Percentiles rank a stretch among this genome's conserved stretches.
These are phyloP conservation scores for Teunomyces tritomae DNA, from an alignment of 805 yeast genomes.

Conservation along the genomic window DNA sequence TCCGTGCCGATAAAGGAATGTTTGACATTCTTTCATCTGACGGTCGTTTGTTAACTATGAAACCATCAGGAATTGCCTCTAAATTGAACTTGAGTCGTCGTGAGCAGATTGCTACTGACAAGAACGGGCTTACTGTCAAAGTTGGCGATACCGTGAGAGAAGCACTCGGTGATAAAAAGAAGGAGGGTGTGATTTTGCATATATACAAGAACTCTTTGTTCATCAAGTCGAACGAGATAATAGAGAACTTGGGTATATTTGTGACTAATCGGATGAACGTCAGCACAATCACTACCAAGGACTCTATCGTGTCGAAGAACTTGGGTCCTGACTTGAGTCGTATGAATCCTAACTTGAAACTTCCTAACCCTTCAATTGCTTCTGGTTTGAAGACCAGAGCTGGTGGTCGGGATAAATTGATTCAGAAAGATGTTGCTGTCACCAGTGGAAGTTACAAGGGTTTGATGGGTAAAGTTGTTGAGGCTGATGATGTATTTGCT, in stretches of 20 bases:
- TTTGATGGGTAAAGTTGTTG: slow-evolving; percentile 86
- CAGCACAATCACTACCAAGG: slow-evolving; percentile 81
- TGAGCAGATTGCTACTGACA: slow-evolving; percentile 83
- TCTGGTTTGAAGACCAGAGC: slow-evolving; percentile 49
- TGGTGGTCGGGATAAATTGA: slow-evolving; percentile 76
- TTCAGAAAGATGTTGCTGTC: slow-evolving; percentile 82
- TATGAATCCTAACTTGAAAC: slow-evolving; percentile 78
- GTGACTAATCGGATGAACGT: slow-evolving; percentile 74
- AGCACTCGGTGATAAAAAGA: slow-evolving; percentile 56
- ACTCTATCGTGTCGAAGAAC: slow-evolving; percentile 56
- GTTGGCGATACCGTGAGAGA: slow-evolving; percentile 95
- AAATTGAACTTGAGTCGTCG: slow-evolving; percentile 63
- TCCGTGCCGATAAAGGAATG: slow-evolving; percentile 84
- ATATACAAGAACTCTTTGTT: slow-evolving; percentile 79
- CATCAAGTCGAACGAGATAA: slow-evolving; percentile 71
- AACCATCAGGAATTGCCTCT: slow-evolving; percentile 80
- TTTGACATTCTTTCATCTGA: slow-evolving; percentile 79
- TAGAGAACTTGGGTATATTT: slow-evolving; percentile 89
- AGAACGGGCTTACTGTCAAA: slow-evolving; percentile 76
- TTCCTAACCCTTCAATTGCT: slow-evolving; percentile 53
- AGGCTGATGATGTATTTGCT: slow-evolving; percentile 88
- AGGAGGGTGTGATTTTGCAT: slow-evolving; percentile 86
- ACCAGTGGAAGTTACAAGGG: slow-evolving; percentile 95
- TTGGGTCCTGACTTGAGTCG: slow-evolving; percentile 67
- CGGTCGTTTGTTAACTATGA: slow-evolving; percentile 68